These are phyloP conservation scores for Lepraria neglecta DNA, from an alignment of 495 filamentous ascomycete species.

Conservation along the genomic window DNA sequence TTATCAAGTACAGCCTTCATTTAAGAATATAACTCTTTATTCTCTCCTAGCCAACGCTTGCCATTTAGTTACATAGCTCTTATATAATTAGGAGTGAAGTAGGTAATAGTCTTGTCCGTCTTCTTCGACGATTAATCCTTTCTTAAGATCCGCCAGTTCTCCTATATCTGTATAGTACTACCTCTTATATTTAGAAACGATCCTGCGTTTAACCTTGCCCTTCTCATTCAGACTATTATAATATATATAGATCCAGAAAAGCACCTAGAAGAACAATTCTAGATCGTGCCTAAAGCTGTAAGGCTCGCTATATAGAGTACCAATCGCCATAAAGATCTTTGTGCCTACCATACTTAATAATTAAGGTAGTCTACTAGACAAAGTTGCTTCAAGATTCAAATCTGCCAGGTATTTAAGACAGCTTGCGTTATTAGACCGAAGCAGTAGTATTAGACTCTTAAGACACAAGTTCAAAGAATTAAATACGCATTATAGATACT, in stretches of 20 bases:
- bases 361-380: too few relatives aligned
- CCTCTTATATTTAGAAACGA: conserved; percentile 1
- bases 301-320: too few relatives aligned
- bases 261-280: too few relatives aligned
- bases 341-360: too few relatives aligned
- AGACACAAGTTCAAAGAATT: too few relatives aligned
- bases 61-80: conserved; percentile 12
- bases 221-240: too few relatives aligned
- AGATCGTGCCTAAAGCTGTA: too few relatives aligned
- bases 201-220: not conserved
- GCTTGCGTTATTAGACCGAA: too few relatives aligned
- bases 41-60: not conserved
- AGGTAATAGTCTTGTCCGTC: not conserved
- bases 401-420: too few relatives aligned
- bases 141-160: not conserved
- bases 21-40: conserved; percentile 11
- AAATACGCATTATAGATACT: not conserved
- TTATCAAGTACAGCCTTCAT: conserved; percentile 13
- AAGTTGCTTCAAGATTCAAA: too few relatives aligned
- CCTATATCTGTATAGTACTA: conserved; percentile 2
- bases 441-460: too few relatives aligned
- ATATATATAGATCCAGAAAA: conserved; percentile 19
- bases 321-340: too few relatives aligned
- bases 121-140: not conserved
- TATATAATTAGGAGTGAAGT: conserved; percentile 11